Base-by-base conservation (phyloP, 2,329 filamentous ascomycete species). In the Exserohilum rostratum region DNA sequence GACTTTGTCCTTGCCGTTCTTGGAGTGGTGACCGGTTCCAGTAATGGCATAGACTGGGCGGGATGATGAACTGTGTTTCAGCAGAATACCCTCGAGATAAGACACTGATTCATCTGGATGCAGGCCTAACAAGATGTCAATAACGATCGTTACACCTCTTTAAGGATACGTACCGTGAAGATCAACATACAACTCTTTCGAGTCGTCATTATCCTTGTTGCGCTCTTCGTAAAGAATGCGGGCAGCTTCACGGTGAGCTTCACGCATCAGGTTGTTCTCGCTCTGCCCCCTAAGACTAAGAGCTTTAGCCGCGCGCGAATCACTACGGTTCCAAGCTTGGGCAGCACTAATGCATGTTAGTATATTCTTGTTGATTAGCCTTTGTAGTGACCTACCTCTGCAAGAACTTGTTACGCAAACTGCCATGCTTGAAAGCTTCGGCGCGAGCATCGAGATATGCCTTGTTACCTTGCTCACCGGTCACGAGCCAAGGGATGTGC, bases 1-100 rank as follows among this genome's bases (percentile, higher is more conserved):
- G 31, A 99, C 91, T 78, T 99, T 99, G 77, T 99, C 95, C 76
- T 98, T 98, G 68, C 95, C 93, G 71, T 97, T 97, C 81, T 98
- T 98, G 74, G 91, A 96, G 77, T 99, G 95, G 70, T 98, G 93
- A 3, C 93, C 95, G 1, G 93, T 98, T 39, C 95, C 95, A 1
- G 93, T 97, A 73, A 99, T 98, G 63, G 93, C 93, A 73, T 98
- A 99, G 37, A 99, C 85, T 2, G 93, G 90, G 18, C 87, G 84
- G 5, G 80, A 77, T 31, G 83, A 83, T 64, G 90, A 87, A 62
- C 86, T 84, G 69, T 97, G 95, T 69, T 96, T 91, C 58, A 93
- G 81, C 18, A 99, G 86, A 34, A 96, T 90, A 60, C 89, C 88
- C 75, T 95, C 91, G 3, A 99, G 84, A 68, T 98, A 98, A 62